These are phyloP conservation scores for Cerioporus squamosus DNA, from an alignment of 1,284 basidiomycete species.

Conservation along the genomic window DNA sequence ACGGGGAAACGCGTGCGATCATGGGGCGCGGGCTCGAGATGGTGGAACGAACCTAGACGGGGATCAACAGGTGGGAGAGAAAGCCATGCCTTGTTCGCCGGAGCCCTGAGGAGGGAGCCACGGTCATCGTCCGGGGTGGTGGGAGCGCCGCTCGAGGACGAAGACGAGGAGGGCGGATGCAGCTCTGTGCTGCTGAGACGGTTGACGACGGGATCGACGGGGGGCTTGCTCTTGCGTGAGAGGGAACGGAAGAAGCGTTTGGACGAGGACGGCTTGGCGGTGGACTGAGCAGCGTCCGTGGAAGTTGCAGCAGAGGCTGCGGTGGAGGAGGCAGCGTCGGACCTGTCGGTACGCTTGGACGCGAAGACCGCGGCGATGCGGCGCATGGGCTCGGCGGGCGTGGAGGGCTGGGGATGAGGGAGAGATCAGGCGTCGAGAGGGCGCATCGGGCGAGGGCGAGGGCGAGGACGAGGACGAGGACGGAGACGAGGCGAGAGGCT, in stretches of 20 bases:
- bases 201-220: constrained; percentile 23
- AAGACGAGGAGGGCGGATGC: constrained; percentile 50
- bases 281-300: constrained; percentile 9
- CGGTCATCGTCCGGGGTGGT: constrained; percentile 66
- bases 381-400: constrained; percentile 43
- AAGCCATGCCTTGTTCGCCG: constrained; percentile 21
- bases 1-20: constrained; percentile 14
- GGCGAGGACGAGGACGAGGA: neutral
- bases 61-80: constrained; percentile 14
- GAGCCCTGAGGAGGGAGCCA: constrained; percentile 39
- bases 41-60: constrained; percentile 15
- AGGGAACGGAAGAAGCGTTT: constrained; percentile 36
- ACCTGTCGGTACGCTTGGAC: constrained; percentile 55
- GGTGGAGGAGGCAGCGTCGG: constrained; percentile 33
- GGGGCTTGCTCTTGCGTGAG: constrained; percentile 30
- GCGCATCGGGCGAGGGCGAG: constrained; percentile 8
- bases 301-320: constrained; percentile 19
- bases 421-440: constrained; percentile 16
- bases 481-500: neutral
- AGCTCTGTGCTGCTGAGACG: constrained; percentile 25
- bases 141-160: constrained; percentile 60
- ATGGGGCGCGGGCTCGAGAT: constrained; percentile 10
- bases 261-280: constrained; percentile 27
- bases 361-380: constrained; percentile 59
- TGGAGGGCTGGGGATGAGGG: constrained; percentile 2